Evolutionary conservation across 208 protist species (phyloP), one percentile per base, ranked within the genome.

Genomic region (Crithidia brevicula): DNA sequence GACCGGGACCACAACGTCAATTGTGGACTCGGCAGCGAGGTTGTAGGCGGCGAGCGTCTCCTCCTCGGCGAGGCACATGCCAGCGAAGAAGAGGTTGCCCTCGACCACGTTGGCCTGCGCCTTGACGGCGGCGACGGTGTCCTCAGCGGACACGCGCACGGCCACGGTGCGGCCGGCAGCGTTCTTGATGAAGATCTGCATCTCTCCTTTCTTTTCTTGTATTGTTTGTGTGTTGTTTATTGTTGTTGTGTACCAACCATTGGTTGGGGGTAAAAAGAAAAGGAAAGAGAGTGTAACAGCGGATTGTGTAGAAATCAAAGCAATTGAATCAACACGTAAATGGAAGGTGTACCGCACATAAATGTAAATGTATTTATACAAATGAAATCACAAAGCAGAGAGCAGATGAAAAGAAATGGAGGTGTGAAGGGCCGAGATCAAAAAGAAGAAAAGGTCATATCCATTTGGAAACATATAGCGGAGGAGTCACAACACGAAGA

Each of bases 171-270:
- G 93, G 75, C 92, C 93, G 25, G 79, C 85, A 40, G 90, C 76
- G 52, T 88, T 95, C 88, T 97, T 98, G 62, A 98, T 81, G 76
- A 98, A 98, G 83, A 98, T 88, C 74, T 96, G 91, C 92, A 98
- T 99, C 71, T 57, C 42, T 71, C 52, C 40, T 63, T 68, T 72
- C 22, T 64, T 64, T 22, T 54, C 15, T 28, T 6, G 7, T 4
- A 11, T 18, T 23, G 1, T 18, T 4, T 10, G 47, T 9, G 20
- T 30, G 47, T 49, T 16, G n/a, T n/a, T n/a, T n/a, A n/a, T n/a
- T n/a, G n/a, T n/a, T n/a, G n/a, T n/a, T n/a, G n/a, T n/a, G n/a
- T n/a, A n/a, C n/a, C n/a, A n/a, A n/a, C n/a, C n/a, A n/a, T n/a
- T n/a, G n/a, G n/a, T n/a, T n/a, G n/a, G n/a, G n/a, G n/a, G n/a